These are phyloP conservation scores for Lepidium didymum DNA, from an alignment of 345 rosid genomes.

Conservation along the genomic window DNA sequence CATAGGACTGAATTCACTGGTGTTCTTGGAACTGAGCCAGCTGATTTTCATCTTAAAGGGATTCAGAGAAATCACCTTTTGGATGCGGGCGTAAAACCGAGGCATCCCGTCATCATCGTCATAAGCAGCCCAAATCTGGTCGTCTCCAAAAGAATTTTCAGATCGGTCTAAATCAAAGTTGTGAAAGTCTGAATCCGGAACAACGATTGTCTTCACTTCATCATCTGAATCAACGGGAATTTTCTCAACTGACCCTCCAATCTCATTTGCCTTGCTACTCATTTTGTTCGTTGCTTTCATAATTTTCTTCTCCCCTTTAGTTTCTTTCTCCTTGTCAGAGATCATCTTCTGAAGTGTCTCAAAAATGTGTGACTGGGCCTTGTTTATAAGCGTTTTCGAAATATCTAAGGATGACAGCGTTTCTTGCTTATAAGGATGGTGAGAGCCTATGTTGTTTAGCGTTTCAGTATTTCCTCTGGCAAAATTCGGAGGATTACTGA, in stretches of 20 bases:
- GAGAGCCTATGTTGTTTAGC: constrained; percentile 30
- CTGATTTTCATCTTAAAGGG: constrained; percentile 88
- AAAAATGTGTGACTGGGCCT: constrained; percentile 36
- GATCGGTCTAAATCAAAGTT: constrained; percentile 74
- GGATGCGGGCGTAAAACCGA: constrained; percentile 88
- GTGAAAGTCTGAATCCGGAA: constrained; percentile 94
- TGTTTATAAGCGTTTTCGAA: constrained; percentile 44
- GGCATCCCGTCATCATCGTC: constrained; percentile 96
- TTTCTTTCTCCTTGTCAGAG: constrained; percentile 18
- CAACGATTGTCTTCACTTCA: constrained; percentile 40
- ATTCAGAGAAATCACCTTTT: constrained; percentile 59
- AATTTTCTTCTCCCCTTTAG: constrained; percentile 29
- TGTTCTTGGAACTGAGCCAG: constrained; percentile 83
- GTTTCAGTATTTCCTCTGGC: constrained; percentile 29
- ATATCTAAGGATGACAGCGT: constrained; percentile 43
- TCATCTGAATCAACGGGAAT: constrained; percentile 9
- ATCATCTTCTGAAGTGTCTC: constrained; percentile 42
- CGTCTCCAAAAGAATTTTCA: constrained; percentile 62
- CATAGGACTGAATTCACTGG: constrained; percentile 48
- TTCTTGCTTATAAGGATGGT: constrained; percentile 28
- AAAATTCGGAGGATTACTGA: constrained; percentile 22
- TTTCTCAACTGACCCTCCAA: background rate
- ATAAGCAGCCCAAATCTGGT: constrained; percentile 97
- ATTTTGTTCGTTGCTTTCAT: constrained; percentile 15
- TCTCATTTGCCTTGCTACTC: constrained; percentile 18